Conservation (phyloP, 2,329 filamentous ascomycete genomes). For the Penicillium occitanis region DNA sequence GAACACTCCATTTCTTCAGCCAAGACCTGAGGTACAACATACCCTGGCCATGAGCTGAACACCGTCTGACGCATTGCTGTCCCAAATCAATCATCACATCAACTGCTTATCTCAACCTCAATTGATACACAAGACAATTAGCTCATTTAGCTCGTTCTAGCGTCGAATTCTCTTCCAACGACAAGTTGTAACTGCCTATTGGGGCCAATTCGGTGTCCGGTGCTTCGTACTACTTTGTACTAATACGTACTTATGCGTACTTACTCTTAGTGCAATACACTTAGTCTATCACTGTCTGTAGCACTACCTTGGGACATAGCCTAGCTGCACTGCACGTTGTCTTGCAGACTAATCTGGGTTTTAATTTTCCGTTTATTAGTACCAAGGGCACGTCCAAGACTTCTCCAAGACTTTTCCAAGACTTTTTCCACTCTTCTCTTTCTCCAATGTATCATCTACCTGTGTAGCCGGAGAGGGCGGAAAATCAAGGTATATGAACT, state of each 20-base stretch:
- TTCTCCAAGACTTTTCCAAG: background rate
- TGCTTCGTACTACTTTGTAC: background rate
- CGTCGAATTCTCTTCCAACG: background rate
- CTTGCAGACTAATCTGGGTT: background rate
- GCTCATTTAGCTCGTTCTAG: background rate
- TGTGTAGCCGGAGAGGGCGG: background rate
- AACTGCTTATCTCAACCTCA: background rate
- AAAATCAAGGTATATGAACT: background rate
- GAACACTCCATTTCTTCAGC: background rate
- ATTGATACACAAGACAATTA: background rate
- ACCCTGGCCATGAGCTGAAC: background rate
- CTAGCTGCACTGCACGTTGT: background rate
- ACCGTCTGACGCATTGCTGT: background rate
- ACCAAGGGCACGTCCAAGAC: background rate
- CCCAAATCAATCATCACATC: background rate
- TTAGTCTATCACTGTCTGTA: background rate
- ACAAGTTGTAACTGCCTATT: background rate
- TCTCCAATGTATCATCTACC: background rate
- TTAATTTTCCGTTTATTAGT: background rate
- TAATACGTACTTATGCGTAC: background rate
- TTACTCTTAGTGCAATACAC: background rate
- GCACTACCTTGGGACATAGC: background rate
- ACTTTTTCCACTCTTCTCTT: background rate
- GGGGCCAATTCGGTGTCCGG: background rate
- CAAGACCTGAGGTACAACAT: background rate